These are phyloP conservation scores for Yarrowia keelungensis DNA, from an alignment of 805 yeast genomes.

Conservation along the genomic window DNA sequence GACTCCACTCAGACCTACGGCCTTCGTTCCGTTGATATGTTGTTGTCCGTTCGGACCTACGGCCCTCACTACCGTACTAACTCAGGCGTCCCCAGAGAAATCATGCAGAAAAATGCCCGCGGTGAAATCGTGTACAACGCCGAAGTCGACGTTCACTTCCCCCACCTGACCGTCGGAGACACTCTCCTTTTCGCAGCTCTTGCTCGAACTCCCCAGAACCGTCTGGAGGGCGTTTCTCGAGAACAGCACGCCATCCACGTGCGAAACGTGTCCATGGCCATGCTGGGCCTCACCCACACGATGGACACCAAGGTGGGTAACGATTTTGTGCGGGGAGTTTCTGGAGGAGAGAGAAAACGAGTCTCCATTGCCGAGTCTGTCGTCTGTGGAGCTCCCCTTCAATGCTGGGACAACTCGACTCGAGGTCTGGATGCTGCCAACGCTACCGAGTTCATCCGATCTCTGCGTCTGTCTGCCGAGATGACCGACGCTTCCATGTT, in stretches of 20 bases:
- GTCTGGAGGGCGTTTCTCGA: slow-evolving; percentile 6
- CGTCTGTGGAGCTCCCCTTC: slow-evolving; percentile 17
- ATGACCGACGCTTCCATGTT: slow-evolving; percentile 28
- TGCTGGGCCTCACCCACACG: slow-evolving; percentile 23
- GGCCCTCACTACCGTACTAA: not conserved
- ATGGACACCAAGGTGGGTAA: slow-evolving; percentile 23
- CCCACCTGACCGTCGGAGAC: slow-evolving; percentile 16
- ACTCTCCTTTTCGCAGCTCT: slow-evolving; percentile 5
- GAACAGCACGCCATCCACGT: slow-evolving; percentile 19
- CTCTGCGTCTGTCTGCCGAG: slow-evolving; percentile 18
- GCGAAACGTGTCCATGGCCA: slow-evolving; percentile 18
- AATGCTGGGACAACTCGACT: slow-evolving; percentile 22
- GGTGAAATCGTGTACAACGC: slow-evolving; percentile 22
- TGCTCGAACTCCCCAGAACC: slow-evolving; percentile 9
- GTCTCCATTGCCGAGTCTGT: slow-evolving; percentile 11
- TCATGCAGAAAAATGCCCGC: slow-evolving; percentile 8
- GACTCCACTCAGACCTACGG: no score
- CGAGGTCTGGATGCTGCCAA: slow-evolving; percentile 29
- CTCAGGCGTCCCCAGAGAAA: slow-evolving; percentile 16
- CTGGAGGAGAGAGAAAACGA: slow-evolving; percentile 25
- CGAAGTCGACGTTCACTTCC: slow-evolving; percentile 20
- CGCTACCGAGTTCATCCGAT: slow-evolving; percentile 20
- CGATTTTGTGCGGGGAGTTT: slow-evolving; percentile 16
- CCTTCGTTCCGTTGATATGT: no score
- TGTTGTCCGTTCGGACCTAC: no score